phyloP scores from a whole-genome alignment of 441 rosid genomes.

The Corymbia citriodora region DNA sequence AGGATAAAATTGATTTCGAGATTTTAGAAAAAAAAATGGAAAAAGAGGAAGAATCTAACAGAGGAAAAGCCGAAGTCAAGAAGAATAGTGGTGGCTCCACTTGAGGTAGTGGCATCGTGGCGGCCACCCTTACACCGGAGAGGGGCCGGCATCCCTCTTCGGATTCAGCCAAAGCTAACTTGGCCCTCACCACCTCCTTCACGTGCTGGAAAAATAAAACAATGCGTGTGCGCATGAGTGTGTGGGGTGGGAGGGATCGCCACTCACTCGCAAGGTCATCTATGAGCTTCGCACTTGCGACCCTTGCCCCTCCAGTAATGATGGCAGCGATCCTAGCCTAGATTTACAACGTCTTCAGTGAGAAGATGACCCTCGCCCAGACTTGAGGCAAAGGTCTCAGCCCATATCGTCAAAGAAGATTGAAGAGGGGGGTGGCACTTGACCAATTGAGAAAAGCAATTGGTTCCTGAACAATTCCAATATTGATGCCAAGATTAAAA shows the following conservation, averaged over 20 bases:
- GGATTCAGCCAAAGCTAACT: neutral
- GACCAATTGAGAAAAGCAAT: neutral
- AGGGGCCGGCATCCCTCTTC: neutral
- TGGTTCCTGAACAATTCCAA: too few species aligned
- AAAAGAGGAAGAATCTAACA: neutral
- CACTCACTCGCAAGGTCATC: neutral
- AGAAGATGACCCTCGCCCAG: neutral
- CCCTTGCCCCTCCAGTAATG: fast-evolving
- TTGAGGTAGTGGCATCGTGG: neutral
- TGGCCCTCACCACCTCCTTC: neutral
- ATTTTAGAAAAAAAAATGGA: too few species aligned
- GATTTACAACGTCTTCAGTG: neutral
- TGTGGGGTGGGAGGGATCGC: fast-evolving
- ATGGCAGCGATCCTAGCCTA: fast-evolving
- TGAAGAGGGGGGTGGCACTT: neutral
- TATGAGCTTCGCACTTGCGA: fast-evolving
- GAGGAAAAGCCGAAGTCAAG: neutral
- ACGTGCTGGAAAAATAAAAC: neutral
- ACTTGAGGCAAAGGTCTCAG: neutral
- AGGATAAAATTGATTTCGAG: neutral
- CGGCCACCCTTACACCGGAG: fast-evolving
- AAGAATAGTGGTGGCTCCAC: fast-evolving
- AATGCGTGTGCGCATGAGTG: fast-evolving
- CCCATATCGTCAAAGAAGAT: neutral
- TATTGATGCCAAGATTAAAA: neutral